phyloP scores from a whole-genome alignment of 345 rosid genomes.

The Salix koriyanagi region DNA sequence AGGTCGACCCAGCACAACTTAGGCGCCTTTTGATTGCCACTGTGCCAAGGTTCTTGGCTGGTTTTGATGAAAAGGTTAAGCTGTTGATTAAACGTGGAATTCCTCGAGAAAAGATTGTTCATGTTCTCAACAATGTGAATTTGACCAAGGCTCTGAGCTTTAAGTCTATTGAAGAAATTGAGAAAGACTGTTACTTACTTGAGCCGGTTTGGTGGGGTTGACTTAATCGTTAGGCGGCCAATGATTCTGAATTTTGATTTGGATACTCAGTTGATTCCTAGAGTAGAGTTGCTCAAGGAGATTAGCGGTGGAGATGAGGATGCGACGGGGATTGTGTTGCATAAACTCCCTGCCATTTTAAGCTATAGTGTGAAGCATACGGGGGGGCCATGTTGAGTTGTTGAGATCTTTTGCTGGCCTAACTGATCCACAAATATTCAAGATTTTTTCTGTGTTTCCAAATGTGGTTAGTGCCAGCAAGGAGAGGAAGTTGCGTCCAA shows the following conservation, averaged over 20 bases:
- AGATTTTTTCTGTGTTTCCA: constrained; percentile 60
- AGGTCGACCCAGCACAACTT: constrained; percentile 46
- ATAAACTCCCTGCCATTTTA: constrained; percentile 56
- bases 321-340: constrained; percentile 47
- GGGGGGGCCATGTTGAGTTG: constrained; percentile 55
- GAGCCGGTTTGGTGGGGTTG: constrained; percentile 54
- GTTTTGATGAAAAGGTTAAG: constrained; percentile 52
- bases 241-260: constrained; percentile 54
- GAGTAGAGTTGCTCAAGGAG: constrained; percentile 47
- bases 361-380: constrained; percentile 54
- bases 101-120: constrained; percentile 47
- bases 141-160: constrained; percentile 47
- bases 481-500: constrained; percentile 64
- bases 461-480: constrained; percentile 55
- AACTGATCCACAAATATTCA: constrained; percentile 52
- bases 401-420: constrained; percentile 65
- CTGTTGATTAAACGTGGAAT: constrained; percentile 46
- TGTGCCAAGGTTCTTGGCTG: constrained; percentile 44
- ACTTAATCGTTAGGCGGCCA: constrained; percentile 54
- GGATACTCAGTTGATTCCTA: constrained; percentile 59
- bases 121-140: constrained; percentile 61
- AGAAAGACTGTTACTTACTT: constrained; percentile 51
- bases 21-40: constrained; percentile 41
- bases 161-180: constrained; percentile 58
- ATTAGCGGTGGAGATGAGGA: constrained; percentile 65